Evolutionary conservation across 345 rosid genomes (phyloP).

Genomic region (Pugionium cornutum): DNA sequence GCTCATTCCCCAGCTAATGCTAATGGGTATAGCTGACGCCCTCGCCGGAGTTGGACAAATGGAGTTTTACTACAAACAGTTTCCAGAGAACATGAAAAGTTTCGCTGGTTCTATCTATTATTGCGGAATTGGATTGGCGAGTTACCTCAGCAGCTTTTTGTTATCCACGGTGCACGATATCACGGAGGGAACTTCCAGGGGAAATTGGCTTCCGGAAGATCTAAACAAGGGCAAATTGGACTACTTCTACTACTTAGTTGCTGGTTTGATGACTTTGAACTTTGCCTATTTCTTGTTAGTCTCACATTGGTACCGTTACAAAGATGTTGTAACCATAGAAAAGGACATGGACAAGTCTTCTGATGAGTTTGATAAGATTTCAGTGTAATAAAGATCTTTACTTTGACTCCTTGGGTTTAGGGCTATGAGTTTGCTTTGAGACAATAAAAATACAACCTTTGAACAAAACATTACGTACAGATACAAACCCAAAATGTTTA

Average conservation of each 20-base stretch:
- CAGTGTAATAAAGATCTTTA: constrained; percentile 24
- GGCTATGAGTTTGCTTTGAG: constrained; percentile 26
- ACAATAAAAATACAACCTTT: constrained; percentile 27
- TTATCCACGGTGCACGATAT: constrained; percentile 35
- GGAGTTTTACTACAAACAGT: constrained; percentile 40
- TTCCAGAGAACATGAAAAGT: constrained; percentile 50
- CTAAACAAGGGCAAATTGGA: constrained; percentile 41
- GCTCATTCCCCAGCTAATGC: constrained; percentile 44
- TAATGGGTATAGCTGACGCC: constrained; percentile 41
- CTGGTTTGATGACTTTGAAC: constrained; percentile 41
- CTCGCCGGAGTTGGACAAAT: constrained; percentile 41
- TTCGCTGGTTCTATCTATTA: constrained; percentile 41
- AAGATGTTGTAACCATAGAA: constrained; percentile 37
- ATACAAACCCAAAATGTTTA: constrained; percentile 15
- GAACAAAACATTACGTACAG: constrained; percentile 30
- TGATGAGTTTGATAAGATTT: constrained; percentile 29
- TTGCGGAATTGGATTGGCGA: constrained; percentile 40
- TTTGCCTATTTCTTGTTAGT: constrained; percentile 42
- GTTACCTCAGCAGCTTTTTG: constrained; percentile 42
- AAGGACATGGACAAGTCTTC: constrained; percentile 24
- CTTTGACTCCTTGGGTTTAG: constrained; percentile 17
- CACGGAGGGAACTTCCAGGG: constrained; percentile 29
- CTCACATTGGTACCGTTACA: constrained; percentile 47
- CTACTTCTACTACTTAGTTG: constrained; percentile 43
- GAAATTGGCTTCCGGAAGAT: constrained; percentile 42